Evolutionary conservation across 1,284 basidiomycete species (phyloP), one percentile per base, ranked within the genome.

Genomic region (Peniophora sp.): DNA sequence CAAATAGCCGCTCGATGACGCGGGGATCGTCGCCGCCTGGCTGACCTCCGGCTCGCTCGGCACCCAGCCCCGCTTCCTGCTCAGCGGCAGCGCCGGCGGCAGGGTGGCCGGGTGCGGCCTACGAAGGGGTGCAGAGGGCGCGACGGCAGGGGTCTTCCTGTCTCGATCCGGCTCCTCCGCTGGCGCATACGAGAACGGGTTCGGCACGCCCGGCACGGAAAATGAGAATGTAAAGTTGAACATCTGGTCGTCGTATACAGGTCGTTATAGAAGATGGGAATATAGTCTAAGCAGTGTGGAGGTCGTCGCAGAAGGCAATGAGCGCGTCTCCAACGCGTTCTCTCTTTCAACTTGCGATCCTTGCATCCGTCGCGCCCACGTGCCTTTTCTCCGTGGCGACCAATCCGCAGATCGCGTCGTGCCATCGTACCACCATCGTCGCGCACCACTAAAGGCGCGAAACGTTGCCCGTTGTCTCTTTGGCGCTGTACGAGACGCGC

Each of bases 141-240:
- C 37, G 15, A 32, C 20, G 15, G n/a, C 39, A 23, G 22, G 32
- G n/a, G 3, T 12, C 36, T 12, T 12, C 18, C 22, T 32, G 44
- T 52, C 41, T 32, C n/a, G 14, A n/a, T 20, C 36, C 24, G 23
- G 48, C 47, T 59, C 59, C 15, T 59, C 54, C 37, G 58, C 45
- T 32, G 27, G 27, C 27, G 27, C 27, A 6, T 5, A 32, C 24
- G 70, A 64, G 65, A 87, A 86, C 10, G 84, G 84, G 57, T 86
- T 86, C n/a, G 71, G 62, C 44, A 84, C 62, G 9, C 81, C 83
- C 6, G 83, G 79, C 12, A 83, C 76, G 36, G 70, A 60, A 52
- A 85, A 71, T 15, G 64, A 75, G 68, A 87, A 87, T 46, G 82
- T 83, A 62, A 87, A 87, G 12, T 79, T 73, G 59, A 83, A 83